Evolutionary conservation across 441 rosid species (phyloP), one percentile per base, ranked within the genome.

Genomic region (Populus hybrid): DNA sequence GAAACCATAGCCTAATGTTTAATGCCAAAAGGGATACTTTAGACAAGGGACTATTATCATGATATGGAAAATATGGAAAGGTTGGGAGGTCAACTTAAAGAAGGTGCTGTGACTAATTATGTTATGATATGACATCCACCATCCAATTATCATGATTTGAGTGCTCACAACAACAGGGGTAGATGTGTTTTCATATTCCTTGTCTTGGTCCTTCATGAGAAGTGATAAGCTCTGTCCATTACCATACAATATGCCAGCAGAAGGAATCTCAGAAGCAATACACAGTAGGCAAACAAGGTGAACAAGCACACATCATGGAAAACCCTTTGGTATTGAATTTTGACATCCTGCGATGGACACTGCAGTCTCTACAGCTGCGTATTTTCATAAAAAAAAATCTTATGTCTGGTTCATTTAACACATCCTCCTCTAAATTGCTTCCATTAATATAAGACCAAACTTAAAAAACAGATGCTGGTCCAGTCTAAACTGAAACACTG

Each of bases 41-140:
- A 63, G 75, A 72, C 59, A 78, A 71, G 35, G 76, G 30, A 66
- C 19, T 66, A 16, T 66, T 28, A 34, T 34, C 36, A 34, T 34
- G 36, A 34, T 34, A 76, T 79, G 67, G 57, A 50, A 46, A 57
- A 23, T 69, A 57, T 73, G 61, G 79, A 68, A 75, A 65, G 83
- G 83, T 79, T 82, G 84, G 32, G 80, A 19, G 21, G 87, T 86
- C 87, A 73, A 84, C 84, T 76, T 79, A 69, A 77, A 73, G 78
- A 77, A 19, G 83, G 82, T 84, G 88, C 72, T 75, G 36, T 32
- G 74, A 50, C 32, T 46, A 34, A 34, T 34, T 78, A 32, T 76
- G 86, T 63, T 63, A 63, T 63, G 66, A 83, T 36, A 71, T 59
- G 86, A 83, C 76, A 70, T 67, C 84, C 81, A 79, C 83, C 78